phyloP scores from a whole-genome alignment of 1,139 yeast species.

The Saccharomyces hybrid region DNA sequence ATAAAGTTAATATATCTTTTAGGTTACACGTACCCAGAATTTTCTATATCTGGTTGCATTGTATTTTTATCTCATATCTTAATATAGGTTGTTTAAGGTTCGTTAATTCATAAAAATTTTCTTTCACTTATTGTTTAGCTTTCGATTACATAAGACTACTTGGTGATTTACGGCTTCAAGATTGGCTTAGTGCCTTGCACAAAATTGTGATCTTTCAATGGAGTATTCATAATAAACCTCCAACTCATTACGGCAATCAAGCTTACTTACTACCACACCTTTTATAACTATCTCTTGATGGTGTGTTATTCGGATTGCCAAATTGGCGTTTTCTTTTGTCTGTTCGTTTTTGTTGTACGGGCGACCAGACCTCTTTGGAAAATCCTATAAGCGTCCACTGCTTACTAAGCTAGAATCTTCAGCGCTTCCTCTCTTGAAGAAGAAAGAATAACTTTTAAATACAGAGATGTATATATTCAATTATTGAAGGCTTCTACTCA shows the following conservation, averaged over 20 bases:
- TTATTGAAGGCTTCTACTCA: no score
- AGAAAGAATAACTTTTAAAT: neutral
- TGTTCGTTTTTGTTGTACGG: neutral
- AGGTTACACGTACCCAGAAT: neutral
- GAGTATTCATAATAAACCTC: no score
- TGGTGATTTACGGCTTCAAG: no score
- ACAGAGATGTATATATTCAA: no score
- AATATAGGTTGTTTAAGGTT: slow-evolving; percentile 11
- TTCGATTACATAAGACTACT: neutral
- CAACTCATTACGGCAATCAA: neutral
- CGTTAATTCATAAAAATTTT: slow-evolving; percentile 4
- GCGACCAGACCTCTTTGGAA: neutral
- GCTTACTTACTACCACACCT: neutral
- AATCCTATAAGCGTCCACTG: neutral
- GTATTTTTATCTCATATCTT: slow-evolving; percentile 1
- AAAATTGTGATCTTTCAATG: no score
- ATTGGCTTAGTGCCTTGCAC: no score
- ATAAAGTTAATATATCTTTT: neutral
- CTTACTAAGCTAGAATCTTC: neutral
- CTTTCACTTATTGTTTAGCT: no score
- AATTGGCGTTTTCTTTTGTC: neutral
- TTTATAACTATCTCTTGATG: neutral
- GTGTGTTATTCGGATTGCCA: neutral
- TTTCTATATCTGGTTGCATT: neutral
- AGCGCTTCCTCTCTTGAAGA: neutral